phyloP scores from a whole-genome alignment of 179 eudicot species.

The Pouteria campechiana region DNA sequence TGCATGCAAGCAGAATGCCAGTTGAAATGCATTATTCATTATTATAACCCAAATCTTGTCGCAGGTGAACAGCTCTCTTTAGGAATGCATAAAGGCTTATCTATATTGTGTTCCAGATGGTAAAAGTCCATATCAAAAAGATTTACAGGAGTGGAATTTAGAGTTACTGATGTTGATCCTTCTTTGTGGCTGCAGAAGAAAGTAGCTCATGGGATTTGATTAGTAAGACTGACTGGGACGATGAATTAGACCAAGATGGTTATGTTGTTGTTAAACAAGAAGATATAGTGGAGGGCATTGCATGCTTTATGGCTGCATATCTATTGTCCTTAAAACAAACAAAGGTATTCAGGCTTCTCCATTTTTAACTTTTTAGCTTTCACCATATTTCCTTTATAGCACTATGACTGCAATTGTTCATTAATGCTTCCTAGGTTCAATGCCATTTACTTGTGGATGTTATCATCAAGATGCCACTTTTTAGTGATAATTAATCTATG shows the following conservation, averaged over 20 bases:
- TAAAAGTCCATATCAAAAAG: too few relatives aligned
- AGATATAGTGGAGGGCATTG: constrained; percentile 96
- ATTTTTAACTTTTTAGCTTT: neutral
- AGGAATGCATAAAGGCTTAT: too few relatives aligned
- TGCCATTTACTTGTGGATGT: neutral
- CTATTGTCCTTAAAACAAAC: constrained; percentile 73
- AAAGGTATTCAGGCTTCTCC: constrained; percentile 35
- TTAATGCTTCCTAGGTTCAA: neutral
- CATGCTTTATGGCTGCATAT: constrained; percentile 94
- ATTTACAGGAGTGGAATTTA: too few relatives aligned
- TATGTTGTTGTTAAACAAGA: constrained; percentile 86
- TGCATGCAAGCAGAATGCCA: too few relatives aligned
- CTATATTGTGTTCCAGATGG: too few relatives aligned
- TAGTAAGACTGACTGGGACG: constrained; percentile 83
- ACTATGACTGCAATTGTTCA: neutral
- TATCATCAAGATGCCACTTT: neutral
- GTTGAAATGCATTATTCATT: too few relatives aligned
- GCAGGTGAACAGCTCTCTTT: too few relatives aligned
- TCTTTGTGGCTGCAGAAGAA: constrained; percentile 44
- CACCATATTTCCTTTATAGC: neutral
- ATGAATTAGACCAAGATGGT: constrained; percentile 60
- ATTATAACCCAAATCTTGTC: too few relatives aligned
- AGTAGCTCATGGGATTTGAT: constrained; percentile 91
- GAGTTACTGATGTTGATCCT: neutral
- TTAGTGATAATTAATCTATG: neutral